Evolutionary conservation across 1,284 basidiomycete genomes (phyloP).

Genomic region (Leccinum subspadiceum): DNA sequence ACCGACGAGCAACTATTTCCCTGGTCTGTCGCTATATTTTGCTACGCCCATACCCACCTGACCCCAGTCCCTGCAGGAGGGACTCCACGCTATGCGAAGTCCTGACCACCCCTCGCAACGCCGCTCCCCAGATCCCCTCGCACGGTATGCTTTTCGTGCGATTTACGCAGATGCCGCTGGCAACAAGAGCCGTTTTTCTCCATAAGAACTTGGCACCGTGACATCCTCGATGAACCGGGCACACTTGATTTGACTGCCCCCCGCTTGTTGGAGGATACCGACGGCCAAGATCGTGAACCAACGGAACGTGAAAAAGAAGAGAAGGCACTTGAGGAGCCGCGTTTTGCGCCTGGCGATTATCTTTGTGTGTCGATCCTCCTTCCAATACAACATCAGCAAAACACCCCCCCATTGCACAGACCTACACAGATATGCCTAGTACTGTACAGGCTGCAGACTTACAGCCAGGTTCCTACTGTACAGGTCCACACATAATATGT

Average conservation of each 20-base stretch:
- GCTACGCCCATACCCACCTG: not conserved
- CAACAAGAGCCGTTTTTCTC: conserved; percentile 63
- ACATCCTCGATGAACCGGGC: conserved; percentile 76
- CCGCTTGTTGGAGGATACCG: conserved; percentile 54
- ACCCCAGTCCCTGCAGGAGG: conserved; percentile 48
- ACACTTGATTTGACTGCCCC: conserved; percentile 53
- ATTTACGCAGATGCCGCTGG: conserved; percentile 66
- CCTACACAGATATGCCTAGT: too few species aligned
- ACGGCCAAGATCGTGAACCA: conserved; percentile 37
- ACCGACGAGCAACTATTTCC: conserved; percentile 77
- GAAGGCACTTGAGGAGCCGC: conserved; percentile 69
- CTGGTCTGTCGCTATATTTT: conserved; percentile 46
- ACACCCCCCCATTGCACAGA: too few species aligned
- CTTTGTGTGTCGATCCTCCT: conserved; percentile 67
- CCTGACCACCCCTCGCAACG: conserved; percentile 67
- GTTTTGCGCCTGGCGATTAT: conserved; percentile 76
- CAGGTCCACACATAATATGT: too few species aligned
- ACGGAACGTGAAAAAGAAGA: conserved; percentile 53
- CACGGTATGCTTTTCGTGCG: conserved; percentile 73
- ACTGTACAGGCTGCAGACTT: too few species aligned
- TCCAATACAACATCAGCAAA: conserved; percentile 40
- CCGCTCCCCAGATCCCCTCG: conserved; percentile 67
- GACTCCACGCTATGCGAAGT: conserved; percentile 77
- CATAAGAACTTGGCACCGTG: conserved; percentile 75
- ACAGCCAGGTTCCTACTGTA: too few species aligned